Evolutionary conservation across 2,329 filamentous ascomycete genomes (phyloP).

Genomic region (Trichoderma citrinoviride): DNA sequence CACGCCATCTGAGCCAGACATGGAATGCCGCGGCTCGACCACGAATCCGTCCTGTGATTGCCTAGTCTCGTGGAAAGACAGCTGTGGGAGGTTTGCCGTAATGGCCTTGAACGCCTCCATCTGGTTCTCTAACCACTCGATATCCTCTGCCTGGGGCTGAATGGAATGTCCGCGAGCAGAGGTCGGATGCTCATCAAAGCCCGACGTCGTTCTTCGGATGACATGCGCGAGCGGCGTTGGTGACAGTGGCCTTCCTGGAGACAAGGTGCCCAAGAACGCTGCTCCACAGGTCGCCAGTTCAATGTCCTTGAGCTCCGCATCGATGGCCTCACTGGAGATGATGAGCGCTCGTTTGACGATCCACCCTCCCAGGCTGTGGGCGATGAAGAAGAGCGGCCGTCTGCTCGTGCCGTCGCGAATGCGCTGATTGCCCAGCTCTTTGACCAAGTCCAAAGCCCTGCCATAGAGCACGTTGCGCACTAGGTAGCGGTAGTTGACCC

Average conservation of each 20-base stretch:
- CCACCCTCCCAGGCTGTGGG: slow-evolving; percentile 31
- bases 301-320: slow-evolving; percentile 26
- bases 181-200: slow-evolving; percentile 16
- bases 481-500: slow-evolving; percentile 27
- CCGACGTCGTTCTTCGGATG: slow-evolving; percentile 29
- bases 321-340: slow-evolving; percentile 30
- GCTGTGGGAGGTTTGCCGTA: slow-evolving; percentile 25
- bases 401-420: slow-evolving; percentile 24
- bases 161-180: not conserved
- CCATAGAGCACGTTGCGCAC: slow-evolving; percentile 29
- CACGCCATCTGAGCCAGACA: slow-evolving; percentile 28
- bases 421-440: slow-evolving; percentile 25
- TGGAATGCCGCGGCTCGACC: slow-evolving; percentile 29
- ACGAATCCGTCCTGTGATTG: slow-evolving; percentile 28
- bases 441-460: slow-evolving; percentile 28
- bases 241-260: slow-evolving; percentile 27
- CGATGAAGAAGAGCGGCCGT: slow-evolving; percentile 31
- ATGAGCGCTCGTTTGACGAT: slow-evolving; percentile 33
- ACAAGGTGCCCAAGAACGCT: slow-evolving; percentile 30
- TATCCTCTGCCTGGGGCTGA: slow-evolving; percentile 24
- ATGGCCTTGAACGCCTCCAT: slow-evolving; percentile 32
- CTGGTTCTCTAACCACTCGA: slow-evolving; percentile 30
- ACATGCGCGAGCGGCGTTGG: slow-evolving; percentile 29
- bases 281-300: slow-evolving; percentile 32
- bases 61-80: slow-evolving; percentile 32